These are phyloP conservation scores for Ophiocytium majus DNA, from an alignment of 352 stramenopile genomes.

Conservation along the genomic window DNA sequence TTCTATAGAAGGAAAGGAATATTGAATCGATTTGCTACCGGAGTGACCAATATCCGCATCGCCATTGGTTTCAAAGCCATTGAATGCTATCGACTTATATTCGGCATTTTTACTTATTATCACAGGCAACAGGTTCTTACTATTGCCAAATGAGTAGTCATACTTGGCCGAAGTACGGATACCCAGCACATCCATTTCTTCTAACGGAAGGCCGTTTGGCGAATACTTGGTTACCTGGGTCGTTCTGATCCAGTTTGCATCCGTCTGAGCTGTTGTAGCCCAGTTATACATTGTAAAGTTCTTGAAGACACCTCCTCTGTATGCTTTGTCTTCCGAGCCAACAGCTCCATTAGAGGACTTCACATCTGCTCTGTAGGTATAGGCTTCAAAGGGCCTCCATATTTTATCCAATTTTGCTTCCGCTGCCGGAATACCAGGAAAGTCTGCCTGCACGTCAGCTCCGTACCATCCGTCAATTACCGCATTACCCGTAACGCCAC, in stretches of 20 bases:
- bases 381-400: slow-evolving; percentile 10
- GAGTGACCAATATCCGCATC: too few species aligned
- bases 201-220: background rate
- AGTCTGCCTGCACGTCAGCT: background rate
- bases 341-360: background rate
- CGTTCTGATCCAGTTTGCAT: background rate
- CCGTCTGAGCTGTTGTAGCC: too few species aligned
- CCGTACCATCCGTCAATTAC: background rate
- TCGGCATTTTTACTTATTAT: background rate
- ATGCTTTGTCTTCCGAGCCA: too few species aligned
- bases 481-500: background rate
- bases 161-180: background rate
- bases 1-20: too few species aligned
- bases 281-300: too few species aligned
- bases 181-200: background rate
- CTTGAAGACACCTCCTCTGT: too few species aligned
- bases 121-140: too few species aligned
- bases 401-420: too few species aligned
- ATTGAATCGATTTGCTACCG: too few species aligned
- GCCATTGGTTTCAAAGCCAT: background rate
- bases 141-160: background rate
- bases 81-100: background rate
- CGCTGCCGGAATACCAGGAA: background rate
- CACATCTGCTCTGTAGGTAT: background rate
- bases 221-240: background rate